Evolutionary conservation across 192 early-diverging fungal genomes (phyloP).

Genomic region (Glomus cerebriforme): DNA sequence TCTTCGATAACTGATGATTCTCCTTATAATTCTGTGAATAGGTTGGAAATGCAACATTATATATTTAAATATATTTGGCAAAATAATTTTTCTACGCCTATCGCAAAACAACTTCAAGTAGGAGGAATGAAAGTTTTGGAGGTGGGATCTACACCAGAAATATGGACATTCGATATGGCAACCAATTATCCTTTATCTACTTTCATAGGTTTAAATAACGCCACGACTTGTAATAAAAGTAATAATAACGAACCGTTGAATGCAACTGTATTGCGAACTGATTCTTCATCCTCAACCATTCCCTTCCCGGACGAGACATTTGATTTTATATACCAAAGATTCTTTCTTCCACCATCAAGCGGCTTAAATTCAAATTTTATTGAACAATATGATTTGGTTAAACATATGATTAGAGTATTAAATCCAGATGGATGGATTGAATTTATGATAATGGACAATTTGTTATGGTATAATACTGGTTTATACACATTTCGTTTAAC

Average conservation of each 20-base stretch:
- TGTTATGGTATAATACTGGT: not conserved
- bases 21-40: not conserved
- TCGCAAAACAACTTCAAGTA: not conserved
- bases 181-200: not conserved
- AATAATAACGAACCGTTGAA: not conserved
- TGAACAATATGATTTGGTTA: not conserved
- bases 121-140: not conserved
- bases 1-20: not conserved
- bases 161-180: not conserved
- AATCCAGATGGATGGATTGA: not conserved
- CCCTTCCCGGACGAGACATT: conserved; percentile 45
- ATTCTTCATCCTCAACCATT: not conserved
- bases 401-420: not conserved
- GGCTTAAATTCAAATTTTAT: not conserved
- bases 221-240: not conserved
- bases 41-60: not conserved
- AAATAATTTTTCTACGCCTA: not conserved
- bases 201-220: not conserved
- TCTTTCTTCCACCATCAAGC: conserved; percentile 30
- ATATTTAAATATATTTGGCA: not conserved
- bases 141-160: not conserved
- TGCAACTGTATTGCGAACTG: not conserved
- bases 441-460: not conserved
- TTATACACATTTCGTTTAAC: not conserved
- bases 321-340: conserved; percentile 45